Conservation (phyloP, 805 yeast species). For the Wickerhamiella occidentalis region DNA sequence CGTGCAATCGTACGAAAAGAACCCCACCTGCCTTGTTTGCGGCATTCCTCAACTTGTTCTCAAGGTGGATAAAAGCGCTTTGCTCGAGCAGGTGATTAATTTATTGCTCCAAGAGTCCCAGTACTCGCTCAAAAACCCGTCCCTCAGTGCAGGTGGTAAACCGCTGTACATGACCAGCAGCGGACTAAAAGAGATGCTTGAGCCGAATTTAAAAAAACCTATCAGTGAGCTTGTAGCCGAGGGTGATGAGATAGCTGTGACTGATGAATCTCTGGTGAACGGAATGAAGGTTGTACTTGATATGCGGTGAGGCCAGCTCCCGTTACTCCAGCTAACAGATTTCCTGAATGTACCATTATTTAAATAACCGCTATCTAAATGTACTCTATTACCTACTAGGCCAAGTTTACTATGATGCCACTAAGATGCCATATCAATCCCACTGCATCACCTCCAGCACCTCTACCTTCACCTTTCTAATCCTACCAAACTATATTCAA, state of each 20-base stretch:
- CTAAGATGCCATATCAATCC: no score
- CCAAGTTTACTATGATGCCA: no score
- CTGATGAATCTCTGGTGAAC: constrained; percentile 41
- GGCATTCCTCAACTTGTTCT: constrained; percentile 32
- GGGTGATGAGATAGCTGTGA: constrained; percentile 41
- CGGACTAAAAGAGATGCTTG: constrained; percentile 35
- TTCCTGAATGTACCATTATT: no score
- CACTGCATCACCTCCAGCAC: no score
- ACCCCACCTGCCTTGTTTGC: constrained; percentile 65
- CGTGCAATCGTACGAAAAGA: constrained; percentile 50
- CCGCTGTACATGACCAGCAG: constrained; percentile 41
- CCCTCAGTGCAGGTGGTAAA: constrained; percentile 33
- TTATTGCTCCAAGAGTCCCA: constrained; percentile 26
- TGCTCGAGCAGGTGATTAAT: constrained; percentile 36
- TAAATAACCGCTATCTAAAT: no score
- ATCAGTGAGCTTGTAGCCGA: constrained; percentile 31
- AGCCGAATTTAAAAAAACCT: constrained; percentile 32
- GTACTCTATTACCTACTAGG: no score
- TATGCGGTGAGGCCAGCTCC: not conserved
- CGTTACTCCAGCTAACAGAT: no score
- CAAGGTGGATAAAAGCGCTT: constrained; percentile 19
- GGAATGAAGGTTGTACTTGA: constrained; percentile 2
- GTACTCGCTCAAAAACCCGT: constrained; percentile 32
- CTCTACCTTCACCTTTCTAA: no score
- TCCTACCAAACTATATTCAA: not conserved